A percentile compares a stretch with the other conserved stretches of the same genome.
Evolutionary conservation across 345 rosid genomes (phyloP).

Genomic region (Clausena lansium): DNA sequence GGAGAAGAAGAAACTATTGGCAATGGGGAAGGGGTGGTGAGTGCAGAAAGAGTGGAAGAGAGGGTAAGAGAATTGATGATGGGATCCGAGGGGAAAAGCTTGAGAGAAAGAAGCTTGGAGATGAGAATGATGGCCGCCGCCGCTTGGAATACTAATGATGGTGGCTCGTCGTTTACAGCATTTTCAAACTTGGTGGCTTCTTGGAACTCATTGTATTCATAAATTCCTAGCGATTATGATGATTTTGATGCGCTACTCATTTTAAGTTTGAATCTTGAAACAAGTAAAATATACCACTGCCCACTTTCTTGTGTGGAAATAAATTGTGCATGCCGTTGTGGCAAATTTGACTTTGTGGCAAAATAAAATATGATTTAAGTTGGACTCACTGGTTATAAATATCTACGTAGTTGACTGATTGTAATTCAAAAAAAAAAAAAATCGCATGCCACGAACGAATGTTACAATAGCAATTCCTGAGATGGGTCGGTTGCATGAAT

Average conservation of each 20-base stretch:
- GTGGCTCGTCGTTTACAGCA: conserved; percentile 14
- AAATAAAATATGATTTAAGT: too few species aligned
- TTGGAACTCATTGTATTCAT: neutral
- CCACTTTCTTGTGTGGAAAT: too few species aligned
- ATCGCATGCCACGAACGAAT: too few species aligned
- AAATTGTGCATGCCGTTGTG: too few species aligned
- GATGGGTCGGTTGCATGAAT: too few species aligned
- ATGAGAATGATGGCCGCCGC: conserved; percentile 9
- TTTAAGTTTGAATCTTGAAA: neutral
- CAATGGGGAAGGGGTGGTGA: neutral
- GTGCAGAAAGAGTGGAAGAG: conserved; percentile 20
- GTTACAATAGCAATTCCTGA: too few species aligned
- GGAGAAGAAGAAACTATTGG: neutral
- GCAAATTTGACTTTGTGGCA: too few species aligned
- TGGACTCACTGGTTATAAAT: too few species aligned
- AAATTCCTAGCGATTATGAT: neutral
- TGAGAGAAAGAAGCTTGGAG: conserved; percentile 16
- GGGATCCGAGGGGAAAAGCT: neutral
- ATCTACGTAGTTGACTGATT: too few species aligned
- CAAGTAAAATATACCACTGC: too few species aligned
- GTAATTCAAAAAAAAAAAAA: too few species aligned
- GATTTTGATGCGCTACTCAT: neutral
- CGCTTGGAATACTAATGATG: conserved; percentile 8
- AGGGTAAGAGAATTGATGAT: conserved; percentile 18
- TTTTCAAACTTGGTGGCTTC: conserved; percentile 16